These are phyloP conservation scores for Patellifolia procumbens DNA, from an alignment of 179 eudicot genomes.

Conservation along the genomic window DNA sequence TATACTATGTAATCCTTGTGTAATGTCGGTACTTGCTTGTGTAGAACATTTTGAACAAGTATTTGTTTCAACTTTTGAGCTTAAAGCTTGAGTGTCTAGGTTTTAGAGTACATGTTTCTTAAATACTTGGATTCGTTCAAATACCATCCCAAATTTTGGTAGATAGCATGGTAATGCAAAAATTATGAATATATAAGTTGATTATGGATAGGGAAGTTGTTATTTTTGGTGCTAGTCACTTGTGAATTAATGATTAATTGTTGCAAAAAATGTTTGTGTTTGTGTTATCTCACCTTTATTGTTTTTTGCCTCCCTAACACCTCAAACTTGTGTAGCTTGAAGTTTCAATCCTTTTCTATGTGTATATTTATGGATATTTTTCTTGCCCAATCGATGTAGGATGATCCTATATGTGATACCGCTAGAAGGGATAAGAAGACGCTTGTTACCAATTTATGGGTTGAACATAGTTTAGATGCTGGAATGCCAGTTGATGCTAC, in stretches of 20 bases:
- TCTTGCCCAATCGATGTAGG: constrained; percentile 40
- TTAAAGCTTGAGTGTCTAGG: background rate
- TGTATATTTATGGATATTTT: background rate
- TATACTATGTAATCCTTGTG: background rate
- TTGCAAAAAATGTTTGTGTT: background rate
- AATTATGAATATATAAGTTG: background rate
- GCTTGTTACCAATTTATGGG: constrained; percentile 67
- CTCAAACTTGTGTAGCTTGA: background rate
- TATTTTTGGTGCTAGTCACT: background rate
- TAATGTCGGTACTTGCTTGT: background rate
- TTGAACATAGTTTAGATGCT: constrained; percentile 59
- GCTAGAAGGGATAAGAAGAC: constrained; percentile 70
- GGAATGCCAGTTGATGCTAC: constrained; percentile 49
- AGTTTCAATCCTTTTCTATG: background rate
- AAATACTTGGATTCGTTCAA: background rate
- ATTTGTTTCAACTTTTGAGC: background rate
- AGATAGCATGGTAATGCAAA: background rate
- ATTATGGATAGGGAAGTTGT: background rate
- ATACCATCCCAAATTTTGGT: background rate
- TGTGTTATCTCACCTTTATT: background rate
- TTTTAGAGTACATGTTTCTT: background rate
- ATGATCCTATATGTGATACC: constrained; percentile 78
- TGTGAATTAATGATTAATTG: background rate
- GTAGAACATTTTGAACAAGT: background rate
- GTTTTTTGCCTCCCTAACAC: background rate